Evolutionary conservation across 2,329 filamentous ascomycete genomes (phyloP), one percentile per base, ranked within the genome.

Genomic region (Coccinonectria pachysandricola): DNA sequence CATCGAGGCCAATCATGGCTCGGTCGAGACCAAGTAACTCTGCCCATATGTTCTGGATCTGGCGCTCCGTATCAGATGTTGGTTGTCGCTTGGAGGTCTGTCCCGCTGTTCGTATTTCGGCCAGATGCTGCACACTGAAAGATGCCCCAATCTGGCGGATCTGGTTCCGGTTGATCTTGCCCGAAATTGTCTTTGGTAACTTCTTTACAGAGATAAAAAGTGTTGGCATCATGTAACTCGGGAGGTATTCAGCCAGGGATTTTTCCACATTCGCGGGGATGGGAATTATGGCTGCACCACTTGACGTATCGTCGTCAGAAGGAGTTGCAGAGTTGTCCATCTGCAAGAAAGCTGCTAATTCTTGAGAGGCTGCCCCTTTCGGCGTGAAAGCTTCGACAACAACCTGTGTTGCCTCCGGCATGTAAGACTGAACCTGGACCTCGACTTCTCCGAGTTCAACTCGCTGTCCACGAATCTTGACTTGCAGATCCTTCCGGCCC

Each of bases 391-490:
- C 23, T 6, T 35, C 29, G 13, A 25, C 29, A 6, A 22, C 21
- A 15, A 35, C 19, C 8, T 24, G 16, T 0, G 20, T 12, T 0
- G 21, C 9, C 3, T 15, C 19, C 10, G 21, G 23, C 0, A 29
- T 12, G 0, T 11, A 14, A 7, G 21, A 20, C 12, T 20, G 28
- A 8, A 41, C 23, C 3, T 35, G 30, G 7, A 35, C 19, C 19
- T 40, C 39, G 4, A 31, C 24, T 10, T 42, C 39, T 1, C 27
- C 35, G 0, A 65, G 50, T 44, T 65, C 72, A 28, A 68, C 53
- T 25, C 67, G 43, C 23, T 60, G 69, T 19, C 74, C 72, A 11
- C 59, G 56, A 7, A 74, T 46, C 37, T 75, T 75, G 19, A 73
- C 56, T 41, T 74, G 68, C 1, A 52, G 54, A 36, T 74, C 69